A percentile compares a stretch with the other conserved stretches of the same genome.
Conservation (phyloP, 169 alveolate species). For the Toxoplasma gondii region DNA sequence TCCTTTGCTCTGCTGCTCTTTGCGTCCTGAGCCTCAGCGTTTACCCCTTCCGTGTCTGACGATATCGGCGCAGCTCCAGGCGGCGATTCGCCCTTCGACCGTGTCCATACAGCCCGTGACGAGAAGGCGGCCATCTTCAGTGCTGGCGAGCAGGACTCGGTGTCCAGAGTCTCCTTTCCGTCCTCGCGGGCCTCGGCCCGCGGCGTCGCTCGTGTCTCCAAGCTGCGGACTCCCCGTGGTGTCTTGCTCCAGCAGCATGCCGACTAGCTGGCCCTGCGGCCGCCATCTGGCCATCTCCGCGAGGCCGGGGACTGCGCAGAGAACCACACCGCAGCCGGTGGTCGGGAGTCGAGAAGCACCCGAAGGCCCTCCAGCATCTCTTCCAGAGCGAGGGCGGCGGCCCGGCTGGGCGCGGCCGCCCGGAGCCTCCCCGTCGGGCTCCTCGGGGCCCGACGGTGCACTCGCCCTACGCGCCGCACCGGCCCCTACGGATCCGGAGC, state of each 20-base stretch:
- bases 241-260: not conserved
- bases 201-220: not conserved
- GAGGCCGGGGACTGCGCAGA: slow-evolving; percentile 34
- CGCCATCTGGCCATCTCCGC: slow-evolving; percentile 31
- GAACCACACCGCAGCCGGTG: slow-evolving; percentile 27
- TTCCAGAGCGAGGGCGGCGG: not conserved
- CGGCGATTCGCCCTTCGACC: not conserved
- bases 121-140: slow-evolving; percentile 23
- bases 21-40: too few relatives aligned
- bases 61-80: slow-evolving; percentile 21
- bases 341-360: not conserved
- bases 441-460: not conserved
- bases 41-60: slow-evolving; percentile 23
- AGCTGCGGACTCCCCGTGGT: not conserved
- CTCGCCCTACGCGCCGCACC: not conserved
- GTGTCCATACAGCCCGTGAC: slow-evolving; percentile 9
- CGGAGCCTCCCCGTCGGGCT: not conserved
- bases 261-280: slow-evolving; percentile 15
- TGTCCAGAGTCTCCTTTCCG: not conserved
- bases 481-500: not conserved
- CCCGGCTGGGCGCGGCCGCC: not conserved
- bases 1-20: too few relatives aligned
- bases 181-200: not conserved
- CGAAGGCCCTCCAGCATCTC: not conserved
- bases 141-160: slow-evolving; percentile 11